Percentiles rank a stretch among this genome's conserved stretches.
Evolutionary conservation across 257 asterid species (phyloP).

Genomic region (Solanum gandarillasii): DNA sequence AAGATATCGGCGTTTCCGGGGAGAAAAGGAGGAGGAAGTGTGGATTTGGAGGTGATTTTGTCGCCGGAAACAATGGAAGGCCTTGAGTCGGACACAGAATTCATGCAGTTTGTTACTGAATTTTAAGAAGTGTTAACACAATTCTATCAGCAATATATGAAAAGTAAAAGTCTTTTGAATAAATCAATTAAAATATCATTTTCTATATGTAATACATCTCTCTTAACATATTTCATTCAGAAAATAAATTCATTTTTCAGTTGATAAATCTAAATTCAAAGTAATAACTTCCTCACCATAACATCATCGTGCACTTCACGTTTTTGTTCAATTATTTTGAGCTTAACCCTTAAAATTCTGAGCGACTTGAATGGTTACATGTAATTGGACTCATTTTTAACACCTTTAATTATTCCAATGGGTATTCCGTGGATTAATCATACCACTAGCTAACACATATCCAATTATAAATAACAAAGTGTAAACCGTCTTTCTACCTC

Average conservation of each 20-base stretch:
- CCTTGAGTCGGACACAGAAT: slow-evolving; percentile 25
- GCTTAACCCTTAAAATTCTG: no score
- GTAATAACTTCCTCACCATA: background rate
- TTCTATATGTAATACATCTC: background rate
- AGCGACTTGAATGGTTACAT: no score
- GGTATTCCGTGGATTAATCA: no score
- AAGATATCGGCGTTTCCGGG: slow-evolving; percentile 33
- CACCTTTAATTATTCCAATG: no score
- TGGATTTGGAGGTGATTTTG: slow-evolving; percentile 32
- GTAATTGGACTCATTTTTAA: no score
- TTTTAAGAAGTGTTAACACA: background rate
- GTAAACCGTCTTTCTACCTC: no score
- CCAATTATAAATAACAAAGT: no score
- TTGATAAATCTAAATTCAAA: no score
- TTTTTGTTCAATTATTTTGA: background rate
- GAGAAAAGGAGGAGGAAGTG: slow-evolving; percentile 19
- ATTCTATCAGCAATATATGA: background rate
- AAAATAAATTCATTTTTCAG: background rate
- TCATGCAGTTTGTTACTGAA: slow-evolving; percentile 20
- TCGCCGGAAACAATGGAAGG: slow-evolving; percentile 24
- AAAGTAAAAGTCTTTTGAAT: background rate
- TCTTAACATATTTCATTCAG: background rate
- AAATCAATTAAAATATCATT: background rate
- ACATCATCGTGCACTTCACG: background rate
- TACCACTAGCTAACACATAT: no score